A percentile compares a stretch with the other conserved stretches of the same genome.
These are phyloP conservation scores for Sporobolomyces roseus DNA, from an alignment of 768 basidiomycete species.

Conservation along the genomic window DNA sequence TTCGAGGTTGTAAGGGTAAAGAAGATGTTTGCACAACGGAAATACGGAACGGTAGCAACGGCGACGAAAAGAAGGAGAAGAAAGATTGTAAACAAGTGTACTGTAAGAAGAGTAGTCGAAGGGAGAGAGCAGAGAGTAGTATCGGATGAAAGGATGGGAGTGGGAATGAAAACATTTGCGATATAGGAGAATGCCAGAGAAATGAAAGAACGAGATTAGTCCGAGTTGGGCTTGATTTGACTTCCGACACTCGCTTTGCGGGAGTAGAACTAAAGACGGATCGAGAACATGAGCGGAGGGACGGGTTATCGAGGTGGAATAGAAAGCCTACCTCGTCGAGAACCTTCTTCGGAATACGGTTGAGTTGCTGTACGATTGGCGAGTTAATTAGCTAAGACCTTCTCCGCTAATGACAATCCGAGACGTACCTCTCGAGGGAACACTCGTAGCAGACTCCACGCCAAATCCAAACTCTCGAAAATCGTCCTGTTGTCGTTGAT, in stretches of 20 bases:
- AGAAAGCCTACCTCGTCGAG: slow-evolving; percentile 25
- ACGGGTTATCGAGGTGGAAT: too few species aligned
- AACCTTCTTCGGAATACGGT: slow-evolving; percentile 38
- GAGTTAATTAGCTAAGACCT: too few species aligned
- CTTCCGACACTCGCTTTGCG: slow-evolving; percentile 38
- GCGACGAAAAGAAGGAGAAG: not conserved
- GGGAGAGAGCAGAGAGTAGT: not conserved
- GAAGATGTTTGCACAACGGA: slow-evolving; percentile 15
- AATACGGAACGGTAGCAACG: slow-evolving; percentile 4
- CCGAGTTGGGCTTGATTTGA: slow-evolving; percentile 27
- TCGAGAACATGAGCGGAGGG: too few species aligned
- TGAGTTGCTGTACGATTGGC: slow-evolving; percentile 40
- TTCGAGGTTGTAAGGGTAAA: not conserved
- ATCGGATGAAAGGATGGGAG: not conserved
- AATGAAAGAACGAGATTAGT: not conserved
- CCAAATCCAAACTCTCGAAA: slow-evolving; percentile 94
- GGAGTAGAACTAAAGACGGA: slow-evolving; percentile 37
- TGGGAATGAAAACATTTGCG: not conserved
- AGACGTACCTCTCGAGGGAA: slow-evolving; percentile 77
- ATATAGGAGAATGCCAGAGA: not conserved
- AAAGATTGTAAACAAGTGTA: too few species aligned
- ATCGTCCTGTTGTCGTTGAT: slow-evolving; percentile 92
- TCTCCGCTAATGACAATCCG: not conserved
- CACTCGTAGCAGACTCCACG: slow-evolving; percentile 91
- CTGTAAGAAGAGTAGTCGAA: not conserved